A percentile compares a stretch with the other conserved stretches of the same genome.
phyloP scores from a whole-genome alignment of 2,329 filamentous ascomycete genomes.

The Claviceps maximensis region DNA sequence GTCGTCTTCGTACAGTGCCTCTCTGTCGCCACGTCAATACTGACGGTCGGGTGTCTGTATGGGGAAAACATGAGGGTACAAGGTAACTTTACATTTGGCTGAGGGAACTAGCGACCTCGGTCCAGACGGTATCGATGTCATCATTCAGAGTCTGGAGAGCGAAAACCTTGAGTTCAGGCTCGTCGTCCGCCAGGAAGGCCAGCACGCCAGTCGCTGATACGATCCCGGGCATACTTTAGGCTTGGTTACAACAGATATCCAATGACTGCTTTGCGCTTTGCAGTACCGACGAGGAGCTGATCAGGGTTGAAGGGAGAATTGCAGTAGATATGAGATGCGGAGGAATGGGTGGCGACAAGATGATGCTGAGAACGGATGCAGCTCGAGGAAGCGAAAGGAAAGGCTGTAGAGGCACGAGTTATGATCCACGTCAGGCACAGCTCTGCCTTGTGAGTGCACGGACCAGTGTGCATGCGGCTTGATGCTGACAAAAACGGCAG shows the following conservation, averaged over 20 bases:
- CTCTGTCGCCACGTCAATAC: constrained; percentile 39
- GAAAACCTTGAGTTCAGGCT: constrained; percentile 87
- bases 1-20: constrained; percentile 95
- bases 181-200: constrained; percentile 89
- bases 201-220: constrained; percentile 90
- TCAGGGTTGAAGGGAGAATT: background rate
- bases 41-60: background rate
- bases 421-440: constrained; percentile 32
- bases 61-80: background rate
- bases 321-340: background rate
- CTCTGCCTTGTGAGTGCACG: constrained; percentile 20
- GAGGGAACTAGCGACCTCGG: constrained; percentile 84
- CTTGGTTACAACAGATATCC: background rate
- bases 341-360: background rate
- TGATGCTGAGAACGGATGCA: background rate
- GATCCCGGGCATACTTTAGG: constrained; percentile 66
- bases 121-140: constrained; percentile 95
- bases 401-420: constrained; percentile 14
- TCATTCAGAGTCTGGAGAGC: constrained; percentile 91
- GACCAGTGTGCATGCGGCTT: constrained; percentile 1
- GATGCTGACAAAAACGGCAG: background rate
- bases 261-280: constrained; percentile 5
- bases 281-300: background rate
- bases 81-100: constrained; percentile 64
- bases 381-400: background rate